These are phyloP conservation scores for Colletotrichum australisinense DNA, from an alignment of 2,329 filamentous ascomycete genomes.

Conservation along the genomic window DNA sequence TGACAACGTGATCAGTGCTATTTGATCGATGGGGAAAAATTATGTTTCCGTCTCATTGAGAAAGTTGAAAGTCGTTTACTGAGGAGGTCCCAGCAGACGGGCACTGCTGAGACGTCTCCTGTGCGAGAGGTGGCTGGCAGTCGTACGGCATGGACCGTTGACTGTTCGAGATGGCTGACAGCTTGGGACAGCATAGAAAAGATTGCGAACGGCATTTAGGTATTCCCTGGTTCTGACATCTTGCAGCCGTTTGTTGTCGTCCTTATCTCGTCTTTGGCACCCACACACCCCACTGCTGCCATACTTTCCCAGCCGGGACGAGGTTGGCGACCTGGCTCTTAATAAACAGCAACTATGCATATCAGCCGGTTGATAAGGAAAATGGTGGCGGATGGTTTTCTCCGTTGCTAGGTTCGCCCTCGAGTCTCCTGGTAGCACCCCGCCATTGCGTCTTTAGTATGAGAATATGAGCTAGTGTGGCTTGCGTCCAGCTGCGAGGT, in stretches of 20 bases:
- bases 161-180: not conserved
- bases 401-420: slow-evolving; percentile 4
- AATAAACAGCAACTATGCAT: slow-evolving; percentile 14
- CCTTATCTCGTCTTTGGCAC: slow-evolving; percentile 15
- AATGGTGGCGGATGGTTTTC: slow-evolving; percentile 6
- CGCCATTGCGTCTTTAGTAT: slow-evolving; percentile 4
- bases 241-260: slow-evolving; percentile 6
- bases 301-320: slow-evolving; percentile 5
- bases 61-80: not conserved
- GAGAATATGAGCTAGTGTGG: not conserved
- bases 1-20: not conserved
- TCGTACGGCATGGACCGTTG: not conserved
- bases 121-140: slow-evolving; percentile 12
- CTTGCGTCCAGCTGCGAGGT: not conserved
- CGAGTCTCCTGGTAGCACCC: not conserved
- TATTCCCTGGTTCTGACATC: not conserved
- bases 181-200: not conserved
- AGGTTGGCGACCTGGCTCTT: slow-evolving; percentile 19
- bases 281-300: not conserved
- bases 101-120: slow-evolving; percentile 9
- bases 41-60: not conserved
- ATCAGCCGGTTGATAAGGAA: slow-evolving; percentile 19
- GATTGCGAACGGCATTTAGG: not conserved
- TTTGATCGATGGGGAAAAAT: not conserved
- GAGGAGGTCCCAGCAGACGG: not conserved